Evolutionary conservation across 176 grass and related monocot species (phyloP).

Genomic region (Hordeum vulgare): MorexV3_pseudomolecules_assembly NC_058518.1:29288209-29288708

Average conservation of each 20-base stretch:
- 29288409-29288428: conserved; percentile 96
- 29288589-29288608: conserved; percentile 82
- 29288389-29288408: conserved; percentile 95
- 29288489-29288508: conserved; percentile 79
- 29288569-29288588: conserved; percentile 93
- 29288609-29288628: conserved; percentile 74
- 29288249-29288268: conserved; percentile 79
- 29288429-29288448: conserved; percentile 74
- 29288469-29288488: conserved; percentile 91
- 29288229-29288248: conserved; percentile 71
- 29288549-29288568: conserved; percentile 80
- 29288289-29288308: conserved; percentile 80
- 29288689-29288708: conserved; percentile 73
- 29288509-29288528: conserved; percentile 79
- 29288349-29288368: conserved; percentile 82
- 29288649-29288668: conserved; percentile 58
- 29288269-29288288: conserved; percentile 78
- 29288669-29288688: conserved; percentile 76
- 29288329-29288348: conserved; percentile 88
- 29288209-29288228: conserved; percentile 84
- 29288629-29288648: conserved; percentile 88
- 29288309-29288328: conserved; percentile 84
- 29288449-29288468: conserved; percentile 87
- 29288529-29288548: conserved; percentile 55
- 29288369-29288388: conserved; percentile 68